A percentile compares a stretch with the other conserved stretches of the same genome.
These are phyloP conservation scores for Helminthosporium solani DNA, from an alignment of 2,329 filamentous ascomycete genomes.

Conservation along the genomic window DNA sequence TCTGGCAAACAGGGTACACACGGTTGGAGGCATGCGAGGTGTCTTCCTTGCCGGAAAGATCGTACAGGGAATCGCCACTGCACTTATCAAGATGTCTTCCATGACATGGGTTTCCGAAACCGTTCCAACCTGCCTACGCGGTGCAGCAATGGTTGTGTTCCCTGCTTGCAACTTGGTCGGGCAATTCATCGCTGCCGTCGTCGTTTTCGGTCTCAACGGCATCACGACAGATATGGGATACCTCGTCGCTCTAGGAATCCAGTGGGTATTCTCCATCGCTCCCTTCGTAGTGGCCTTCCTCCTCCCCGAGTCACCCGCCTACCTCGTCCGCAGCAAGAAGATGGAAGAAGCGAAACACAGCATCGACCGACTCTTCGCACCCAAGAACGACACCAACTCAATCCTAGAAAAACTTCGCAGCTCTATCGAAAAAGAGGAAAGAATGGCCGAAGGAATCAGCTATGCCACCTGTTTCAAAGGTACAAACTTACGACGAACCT, in stretches of 20 bases:
- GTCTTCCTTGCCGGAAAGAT: conserved; percentile 47
- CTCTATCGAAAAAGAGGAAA: conserved; percentile 50
- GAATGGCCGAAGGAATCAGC: conserved; percentile 39
- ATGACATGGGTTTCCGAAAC: conserved; percentile 51
- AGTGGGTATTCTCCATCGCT: conserved; percentile 43
- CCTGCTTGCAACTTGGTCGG: conserved; percentile 49
- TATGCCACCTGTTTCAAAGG: conserved; percentile 22
- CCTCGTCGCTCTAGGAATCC: conserved; percentile 41
- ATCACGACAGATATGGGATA: conserved; percentile 30
- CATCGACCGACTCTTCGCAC: conserved; percentile 50
- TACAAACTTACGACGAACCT: conserved; percentile 9
- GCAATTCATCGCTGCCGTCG: conserved; percentile 47
- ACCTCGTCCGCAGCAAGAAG: conserved; percentile 44
- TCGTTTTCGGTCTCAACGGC: conserved; percentile 38
- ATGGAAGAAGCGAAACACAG: conserved; percentile 43
- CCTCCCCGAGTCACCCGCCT: conserved; percentile 52
- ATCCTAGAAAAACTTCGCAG: conserved; percentile 35
- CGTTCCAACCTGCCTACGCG: conserved; percentile 44
- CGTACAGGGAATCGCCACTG: conserved; percentile 45
- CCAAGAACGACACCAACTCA: conserved; percentile 27
- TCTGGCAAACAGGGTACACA: conserved; percentile 29
- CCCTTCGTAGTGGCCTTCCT: conserved; percentile 43
- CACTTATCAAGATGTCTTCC: conserved; percentile 44
- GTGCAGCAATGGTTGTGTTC: conserved; percentile 46
- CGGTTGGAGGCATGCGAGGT: conserved; percentile 32